phyloP scores from a whole-genome alignment of 305 asterid species.

The Solanum hybrid region DNA sequence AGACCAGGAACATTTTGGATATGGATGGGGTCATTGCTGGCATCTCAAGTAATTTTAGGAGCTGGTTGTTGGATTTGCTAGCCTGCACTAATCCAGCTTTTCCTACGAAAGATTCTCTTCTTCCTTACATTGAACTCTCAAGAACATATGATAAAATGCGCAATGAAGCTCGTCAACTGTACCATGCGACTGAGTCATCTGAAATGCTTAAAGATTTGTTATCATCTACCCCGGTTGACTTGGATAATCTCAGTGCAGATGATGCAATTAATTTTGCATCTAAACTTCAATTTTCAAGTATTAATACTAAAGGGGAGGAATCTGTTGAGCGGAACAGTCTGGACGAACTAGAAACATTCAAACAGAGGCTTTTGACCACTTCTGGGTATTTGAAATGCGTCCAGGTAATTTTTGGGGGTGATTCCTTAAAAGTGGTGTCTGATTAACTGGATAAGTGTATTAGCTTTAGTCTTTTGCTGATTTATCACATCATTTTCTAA shows the following conservation, averaged over 20 bases:
- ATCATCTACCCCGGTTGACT: conserved; percentile 42
- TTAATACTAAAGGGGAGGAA: conserved; percentile 37
- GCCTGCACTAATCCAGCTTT: conserved; percentile 86
- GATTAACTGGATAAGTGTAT: background rate
- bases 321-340: conserved; percentile 40
- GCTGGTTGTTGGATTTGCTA: conserved; percentile 61
- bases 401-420: conserved; percentile 52
- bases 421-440: background rate
- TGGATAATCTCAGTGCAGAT: conserved; percentile 70
- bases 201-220: conserved; percentile 50
- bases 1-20: conserved; percentile 20
- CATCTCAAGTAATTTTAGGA: conserved; percentile 58
- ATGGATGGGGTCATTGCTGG: conserved; percentile 41
- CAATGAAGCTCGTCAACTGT: conserved; percentile 77
- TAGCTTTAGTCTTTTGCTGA: background rate
- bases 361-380: conserved; percentile 82
- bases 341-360: conserved; percentile 81
- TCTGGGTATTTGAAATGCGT: conserved; percentile 94
- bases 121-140: conserved; percentile 88
- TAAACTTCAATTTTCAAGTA: conserved; percentile 40
- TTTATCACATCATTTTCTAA: background rate
- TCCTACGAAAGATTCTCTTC: conserved; percentile 77
- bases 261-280: conserved; percentile 80
- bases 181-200: conserved; percentile 51
- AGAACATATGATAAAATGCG: conserved; percentile 93